Base-by-base conservation (phyloP, 2,329 filamentous ascomycete species). In the Aspergillus sp. region DNA sequence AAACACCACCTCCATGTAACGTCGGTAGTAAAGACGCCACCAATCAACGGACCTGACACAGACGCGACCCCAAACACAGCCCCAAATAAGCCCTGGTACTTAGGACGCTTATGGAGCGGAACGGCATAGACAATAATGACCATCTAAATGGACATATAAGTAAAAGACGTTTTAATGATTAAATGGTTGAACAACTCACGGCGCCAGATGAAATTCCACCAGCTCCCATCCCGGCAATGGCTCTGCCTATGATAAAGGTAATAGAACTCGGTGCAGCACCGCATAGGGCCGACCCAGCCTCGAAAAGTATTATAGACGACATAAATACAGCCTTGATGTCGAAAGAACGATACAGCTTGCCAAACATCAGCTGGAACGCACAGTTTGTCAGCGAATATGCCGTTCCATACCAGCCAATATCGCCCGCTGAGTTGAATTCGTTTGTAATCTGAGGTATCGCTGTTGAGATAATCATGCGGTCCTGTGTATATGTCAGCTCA, bases 51-150 rank as follows among this genome's bases (percentile, higher is more conserved):
- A 1, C 62, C 62, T 3, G 57, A 69, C 45, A 80, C 73, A 5
- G 74, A 74, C 0, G 83, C 83, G 53, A 87, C 79, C 15, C 84
- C 85, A 72, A 82, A 87, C 76, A 86, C 84, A 53, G 78, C 82
- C 10, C 82, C 82, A 43, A 86, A 78, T 43, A 86, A 69, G 0
- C 71, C 72, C 21, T 74, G 70, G 21, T 69, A 71, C 2, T 73
- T 63, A 81, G 85, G 32, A 7, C 85, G 77, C 66, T 84, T 83
- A 7, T 80, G 72, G 8, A 87, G 77, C 4, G 85, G 84, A 51
- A 87, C 79, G 6, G 68, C 69, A 50, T 53, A 57, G 21, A 47
- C 49, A n/a, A 52, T 41, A 19, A 43, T 28, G 6, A 47, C 21
- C 12, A 38, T 53, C 47, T 49, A 12, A 12, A 9, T 2, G 23